phyloP scores from a whole-genome alignment of 1,139 yeast species.

The Saccharomyces hybrid region DNA sequence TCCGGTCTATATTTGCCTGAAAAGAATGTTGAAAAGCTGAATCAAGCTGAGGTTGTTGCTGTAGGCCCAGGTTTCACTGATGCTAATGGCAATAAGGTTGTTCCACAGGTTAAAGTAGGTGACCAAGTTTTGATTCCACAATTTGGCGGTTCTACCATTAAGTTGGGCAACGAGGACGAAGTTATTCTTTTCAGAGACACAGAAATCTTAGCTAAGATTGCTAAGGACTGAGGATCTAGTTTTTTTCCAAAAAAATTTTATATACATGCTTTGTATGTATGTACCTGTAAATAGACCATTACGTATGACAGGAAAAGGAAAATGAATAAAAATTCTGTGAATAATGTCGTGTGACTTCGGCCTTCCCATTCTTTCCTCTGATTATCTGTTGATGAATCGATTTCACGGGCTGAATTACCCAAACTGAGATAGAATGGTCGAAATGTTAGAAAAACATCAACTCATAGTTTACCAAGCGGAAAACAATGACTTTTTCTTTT shows the following conservation, averaged over 20 bases:
- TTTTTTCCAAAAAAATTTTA: not conserved
- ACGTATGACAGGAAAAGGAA: not conserved
- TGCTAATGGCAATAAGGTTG: slow-evolving; percentile 60
- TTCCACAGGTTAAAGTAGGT: slow-evolving; percentile 73
- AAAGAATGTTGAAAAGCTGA: slow-evolving; percentile 88
- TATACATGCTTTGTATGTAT: not conserved
- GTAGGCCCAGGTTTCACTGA: slow-evolving; percentile 77
- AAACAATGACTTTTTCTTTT: not conserved
- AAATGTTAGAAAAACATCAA: not conserved
- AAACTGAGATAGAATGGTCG: not conserved
- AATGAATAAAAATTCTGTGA: not conserved
- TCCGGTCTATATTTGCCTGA: slow-evolving; percentile 95
- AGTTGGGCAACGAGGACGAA: slow-evolving; percentile 69
- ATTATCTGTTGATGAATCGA: not conserved
- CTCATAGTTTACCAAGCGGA: not conserved
- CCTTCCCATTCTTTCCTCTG: not conserved
- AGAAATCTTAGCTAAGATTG: slow-evolving; percentile 88
- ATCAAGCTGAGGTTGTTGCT: slow-evolving; percentile 72
- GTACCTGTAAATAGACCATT: not conserved
- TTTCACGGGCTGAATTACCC: too few species aligned
- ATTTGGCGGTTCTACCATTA: slow-evolving; percentile 80
- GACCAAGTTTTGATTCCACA: slow-evolving; percentile 91
- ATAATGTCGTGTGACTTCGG: not conserved
- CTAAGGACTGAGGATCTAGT: not conserved
- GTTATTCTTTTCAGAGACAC: slow-evolving; percentile 76